Evolutionary conservation across 2,329 filamentous ascomycete species (phyloP).

Genomic region (Coniochaeta hoffmannii): DNA sequence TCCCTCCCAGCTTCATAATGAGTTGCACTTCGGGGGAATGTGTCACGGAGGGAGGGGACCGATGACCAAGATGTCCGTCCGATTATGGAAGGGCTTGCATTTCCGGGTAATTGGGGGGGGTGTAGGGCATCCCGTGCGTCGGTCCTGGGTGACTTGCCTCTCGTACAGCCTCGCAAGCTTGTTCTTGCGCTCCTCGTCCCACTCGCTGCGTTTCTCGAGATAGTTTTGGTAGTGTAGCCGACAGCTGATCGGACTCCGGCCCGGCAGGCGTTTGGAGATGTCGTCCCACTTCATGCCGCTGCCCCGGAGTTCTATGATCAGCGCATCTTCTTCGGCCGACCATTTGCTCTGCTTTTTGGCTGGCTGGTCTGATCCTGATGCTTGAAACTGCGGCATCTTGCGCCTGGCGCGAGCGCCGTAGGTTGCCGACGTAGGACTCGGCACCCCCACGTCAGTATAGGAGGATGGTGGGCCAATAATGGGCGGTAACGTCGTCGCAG

Average conservation of each 20-base stretch:
- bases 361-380: conserved; percentile 51
- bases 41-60: not conserved
- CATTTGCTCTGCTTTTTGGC: conserved; percentile 96
- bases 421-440: conserved; percentile 1
- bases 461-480: conserved; percentile 5
- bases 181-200: conserved; percentile 97
- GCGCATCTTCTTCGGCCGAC: conserved; percentile 86
- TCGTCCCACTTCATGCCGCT: conserved; percentile 98
- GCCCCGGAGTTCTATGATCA: conserved; percentile 86
- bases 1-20: not conserved
- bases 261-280: conserved; percentile 84
- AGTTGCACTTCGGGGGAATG: not conserved
- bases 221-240: conserved; percentile 97
- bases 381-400: conserved; percentile 44
- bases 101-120: not conserved
- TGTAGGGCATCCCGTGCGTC: not conserved
- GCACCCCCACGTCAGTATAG: conserved; percentile 7
- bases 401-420: conserved; percentile 28
- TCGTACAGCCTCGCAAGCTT: conserved; percentile 92
- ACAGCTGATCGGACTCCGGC: conserved; percentile 89
- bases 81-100: not conserved
- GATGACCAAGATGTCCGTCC: not conserved
- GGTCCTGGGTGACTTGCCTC: conserved; percentile 51
- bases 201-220: conserved; percentile 83
- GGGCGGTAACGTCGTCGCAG: conserved; percentile 21